Percentiles rank a stretch among this genome's conserved stretches.
Evolutionary conservation across 148 eudicot species (phyloP).

Genomic region (Talinum fruticosum): DNA sequence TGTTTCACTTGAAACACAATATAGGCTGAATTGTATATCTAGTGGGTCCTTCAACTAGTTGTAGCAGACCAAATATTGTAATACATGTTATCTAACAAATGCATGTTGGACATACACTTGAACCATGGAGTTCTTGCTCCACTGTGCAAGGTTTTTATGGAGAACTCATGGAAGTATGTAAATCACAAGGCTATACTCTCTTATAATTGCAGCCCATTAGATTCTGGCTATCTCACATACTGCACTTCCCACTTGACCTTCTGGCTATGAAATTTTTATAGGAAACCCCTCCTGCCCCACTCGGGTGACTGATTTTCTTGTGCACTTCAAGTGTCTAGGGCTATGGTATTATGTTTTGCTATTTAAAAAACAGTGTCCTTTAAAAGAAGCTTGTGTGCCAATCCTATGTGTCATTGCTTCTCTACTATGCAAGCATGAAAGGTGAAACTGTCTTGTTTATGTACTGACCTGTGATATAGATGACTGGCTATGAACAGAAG

Average conservation of each 20-base stretch:
- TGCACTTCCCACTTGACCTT: neutral
- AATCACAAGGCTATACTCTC: neutral
- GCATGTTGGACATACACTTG: neutral
- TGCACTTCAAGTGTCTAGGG: too few relatives aligned
- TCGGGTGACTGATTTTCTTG: too few relatives aligned
- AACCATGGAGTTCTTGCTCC: neutral
- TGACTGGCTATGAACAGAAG: constrained; percentile 30
- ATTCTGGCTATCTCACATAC: neutral
- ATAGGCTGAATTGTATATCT: neutral
- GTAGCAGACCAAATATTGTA: neutral
- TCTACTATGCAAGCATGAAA: neutral
- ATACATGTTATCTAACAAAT: neutral
- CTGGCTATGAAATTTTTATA: neutral
- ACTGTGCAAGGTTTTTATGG: neutral
- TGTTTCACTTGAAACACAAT: neutral
- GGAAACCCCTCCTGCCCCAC: neutral
- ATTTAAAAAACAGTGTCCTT: neutral
- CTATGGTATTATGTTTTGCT: neutral
- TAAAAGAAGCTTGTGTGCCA: neutral
- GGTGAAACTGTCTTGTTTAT: neutral
- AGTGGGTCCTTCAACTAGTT: neutral
- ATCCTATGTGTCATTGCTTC: neutral
- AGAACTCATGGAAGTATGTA: neutral
- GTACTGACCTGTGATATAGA: constrained; percentile 40
- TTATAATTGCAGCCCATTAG: neutral